Conservation (phyloP, 352 stramenopile species). For the Phytophthora cryptogea region DNA sequence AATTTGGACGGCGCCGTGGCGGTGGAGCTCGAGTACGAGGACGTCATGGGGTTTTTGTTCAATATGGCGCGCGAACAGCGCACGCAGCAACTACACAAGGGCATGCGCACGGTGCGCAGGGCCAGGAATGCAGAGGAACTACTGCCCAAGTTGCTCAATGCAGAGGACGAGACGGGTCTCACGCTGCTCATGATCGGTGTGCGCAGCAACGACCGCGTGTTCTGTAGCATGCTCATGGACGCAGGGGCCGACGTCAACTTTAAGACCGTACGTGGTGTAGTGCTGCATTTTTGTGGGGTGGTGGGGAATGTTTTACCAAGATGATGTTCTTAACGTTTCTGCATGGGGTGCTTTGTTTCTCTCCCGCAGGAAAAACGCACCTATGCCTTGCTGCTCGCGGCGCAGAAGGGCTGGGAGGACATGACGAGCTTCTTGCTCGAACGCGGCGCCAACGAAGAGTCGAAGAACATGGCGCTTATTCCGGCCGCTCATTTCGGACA, state of each 20-base stretch:
- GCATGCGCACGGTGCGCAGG: conserved; percentile 62
- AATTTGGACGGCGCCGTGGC: conserved; percentile 36
- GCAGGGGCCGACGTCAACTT: conserved; percentile 85
- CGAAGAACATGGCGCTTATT: conserved; percentile 87
- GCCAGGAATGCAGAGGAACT: conserved; percentile 51
- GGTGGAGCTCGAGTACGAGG: conserved; percentile 64
- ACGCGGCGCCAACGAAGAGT: conserved; percentile 74
- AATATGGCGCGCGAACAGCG: conserved; percentile 61
- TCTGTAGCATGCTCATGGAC: conserved; percentile 68
- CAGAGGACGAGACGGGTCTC: conserved; percentile 80
- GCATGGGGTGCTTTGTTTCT: conserved; percentile 13
- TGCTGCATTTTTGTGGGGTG: background rate
- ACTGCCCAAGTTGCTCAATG: conserved; percentile 53
- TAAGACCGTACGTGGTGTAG: conserved; percentile 56
- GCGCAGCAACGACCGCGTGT: conserved; percentile 55
- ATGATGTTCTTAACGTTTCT: too few species aligned
- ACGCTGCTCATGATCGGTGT: conserved; percentile 86
- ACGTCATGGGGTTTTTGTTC: conserved; percentile 64
- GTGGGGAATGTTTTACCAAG: background rate
- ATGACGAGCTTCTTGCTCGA: conserved; percentile 76
- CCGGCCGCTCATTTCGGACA: conserved; percentile 86
- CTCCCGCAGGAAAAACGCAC: conserved; percentile 72
- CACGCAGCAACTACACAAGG: conserved; percentile 52
- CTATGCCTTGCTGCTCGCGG: conserved; percentile 77
- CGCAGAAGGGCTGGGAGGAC: conserved; percentile 77